phyloP scores from a whole-genome alignment of 2,329 filamentous ascomycete genomes.

The Grosmannia penicillata region DNA sequence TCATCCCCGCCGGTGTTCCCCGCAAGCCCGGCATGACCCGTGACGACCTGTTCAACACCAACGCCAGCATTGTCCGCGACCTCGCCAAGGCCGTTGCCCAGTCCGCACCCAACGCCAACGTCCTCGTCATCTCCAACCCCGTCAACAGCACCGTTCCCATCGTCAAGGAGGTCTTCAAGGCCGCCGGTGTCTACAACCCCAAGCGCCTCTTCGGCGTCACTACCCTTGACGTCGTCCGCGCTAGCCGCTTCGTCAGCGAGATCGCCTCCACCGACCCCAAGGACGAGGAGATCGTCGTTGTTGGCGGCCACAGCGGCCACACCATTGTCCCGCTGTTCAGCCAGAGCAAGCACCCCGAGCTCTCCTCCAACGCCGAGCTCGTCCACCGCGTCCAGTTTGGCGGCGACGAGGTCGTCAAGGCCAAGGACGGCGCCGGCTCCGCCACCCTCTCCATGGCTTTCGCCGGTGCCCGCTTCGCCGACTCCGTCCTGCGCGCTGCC shows the following conservation, averaged over 20 bases:
- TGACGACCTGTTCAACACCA: slow-evolving; percentile 99
- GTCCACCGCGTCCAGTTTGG: slow-evolving; percentile 96
- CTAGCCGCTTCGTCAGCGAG: slow-evolving; percentile 93
- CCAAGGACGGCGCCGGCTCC: slow-evolving; percentile 94
- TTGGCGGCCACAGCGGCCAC: slow-evolving; percentile 93
- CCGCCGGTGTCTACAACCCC: slow-evolving; percentile 91
- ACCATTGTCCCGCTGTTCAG: slow-evolving; percentile 97
- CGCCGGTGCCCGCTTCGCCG: slow-evolving; percentile 72
- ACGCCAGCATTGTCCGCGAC: slow-evolving; percentile 97
- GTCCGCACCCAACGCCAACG: slow-evolving; percentile 78
- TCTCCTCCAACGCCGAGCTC: slow-evolving; percentile 64
- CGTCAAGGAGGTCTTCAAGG: slow-evolving; percentile 93
- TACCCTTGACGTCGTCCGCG: slow-evolving; percentile 96
- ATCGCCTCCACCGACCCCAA: slow-evolving; percentile 81
- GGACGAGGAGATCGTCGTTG: slow-evolving; percentile 86
- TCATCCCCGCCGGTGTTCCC: slow-evolving; percentile 96
- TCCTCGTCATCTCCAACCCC: slow-evolving; percentile 97
- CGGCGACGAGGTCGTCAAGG: slow-evolving; percentile 97
- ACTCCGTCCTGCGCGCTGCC: slow-evolving; percentile 82
- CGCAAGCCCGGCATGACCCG: slow-evolving; percentile 99
- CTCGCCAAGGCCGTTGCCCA: slow-evolving; percentile 90
- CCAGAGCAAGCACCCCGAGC: slow-evolving; percentile 76
- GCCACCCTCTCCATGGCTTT: slow-evolving; percentile 98
- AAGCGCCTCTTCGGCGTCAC: slow-evolving; percentile 99
- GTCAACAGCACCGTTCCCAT: slow-evolving; percentile 99